Evolutionary conservation across 2,329 filamentous ascomycete genomes (phyloP), one percentile per base, ranked within the genome.

Genomic region (Cadophora sp.): DNA sequence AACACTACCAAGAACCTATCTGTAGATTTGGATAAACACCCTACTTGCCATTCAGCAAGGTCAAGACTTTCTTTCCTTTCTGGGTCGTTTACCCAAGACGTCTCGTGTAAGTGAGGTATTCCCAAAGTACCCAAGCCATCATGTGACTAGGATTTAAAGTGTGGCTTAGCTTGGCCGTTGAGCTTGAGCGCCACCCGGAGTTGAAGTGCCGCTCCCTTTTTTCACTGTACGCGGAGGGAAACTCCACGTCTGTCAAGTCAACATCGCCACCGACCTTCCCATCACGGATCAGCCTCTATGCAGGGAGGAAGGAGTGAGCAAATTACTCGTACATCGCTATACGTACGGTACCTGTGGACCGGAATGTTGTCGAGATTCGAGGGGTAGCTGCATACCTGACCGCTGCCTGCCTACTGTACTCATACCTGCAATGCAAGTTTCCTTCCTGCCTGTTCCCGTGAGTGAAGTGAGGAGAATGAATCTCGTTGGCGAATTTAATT

Each of bases 101-200:
- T 56, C 33, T 56, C 30, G 33, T n/a, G 33, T 39, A 53, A 6
- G n/a, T n/a, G n/a, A n/a, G n/a, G 6, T 53, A 53, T 33, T 53
- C 30, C 50, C 50, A 51, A 53, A 33, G 27, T 53, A 33, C 27
- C n/a, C 53, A 39, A 41, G 53, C 33, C 36, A 58, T 41, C 53
- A 58, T 41, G 53, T 58, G 53, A 39, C 53, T 41, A 41, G 53
- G 53, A 58, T 58, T 58, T 58, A 58, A 41, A 41, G 53, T 58
- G 53, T 58, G 53, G 53, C 53, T 58, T 58, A 33, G 13, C 36
- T 39, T 7, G 20, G 33, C 20, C 33, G 20, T 58, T 41, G 27
- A 33, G 5, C 7, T 22, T 24, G 20, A 39, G 6, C 53, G 53
- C 53, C 53, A 58, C 53, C 33, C 53, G 33, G 53, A 58, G 20